A percentile compares a stretch with the other conserved stretches of the same genome.
These are phyloP conservation scores for Acanthamoeba healyi DNA, from an alignment of 208 protist species.

Conservation along the genomic window DNA sequence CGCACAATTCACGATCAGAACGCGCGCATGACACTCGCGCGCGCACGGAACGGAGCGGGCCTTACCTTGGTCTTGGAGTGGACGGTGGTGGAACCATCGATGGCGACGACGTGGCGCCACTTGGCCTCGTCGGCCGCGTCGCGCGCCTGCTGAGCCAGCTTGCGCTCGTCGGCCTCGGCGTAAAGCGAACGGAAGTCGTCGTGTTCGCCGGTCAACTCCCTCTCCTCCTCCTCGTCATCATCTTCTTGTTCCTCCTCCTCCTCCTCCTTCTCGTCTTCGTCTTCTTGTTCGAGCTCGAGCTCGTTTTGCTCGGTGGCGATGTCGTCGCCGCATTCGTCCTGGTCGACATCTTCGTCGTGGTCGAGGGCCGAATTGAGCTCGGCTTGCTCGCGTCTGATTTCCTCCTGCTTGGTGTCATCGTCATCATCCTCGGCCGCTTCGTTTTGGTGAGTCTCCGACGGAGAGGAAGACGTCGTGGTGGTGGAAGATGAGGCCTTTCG, in stretches of 20 bases:
- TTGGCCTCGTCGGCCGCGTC: background rate
- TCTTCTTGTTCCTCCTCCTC: too few species aligned
- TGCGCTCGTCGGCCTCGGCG: background rate
- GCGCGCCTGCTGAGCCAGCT: background rate
- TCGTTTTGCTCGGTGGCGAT: background rate
- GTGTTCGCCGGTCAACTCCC: background rate
- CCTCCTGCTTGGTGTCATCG: background rate
- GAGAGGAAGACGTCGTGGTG: background rate
- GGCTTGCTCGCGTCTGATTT: background rate
- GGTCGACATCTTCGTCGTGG: background rate
- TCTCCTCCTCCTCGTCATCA: background rate
- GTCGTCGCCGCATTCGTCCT: background rate
- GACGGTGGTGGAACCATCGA: background rate
- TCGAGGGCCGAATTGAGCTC: background rate
- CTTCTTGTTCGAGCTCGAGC: background rate
- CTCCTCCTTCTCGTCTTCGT: too few species aligned
- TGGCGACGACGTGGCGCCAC: constrained; percentile 22
- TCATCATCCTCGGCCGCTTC: background rate
- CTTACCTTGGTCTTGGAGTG: constrained; percentile 31
- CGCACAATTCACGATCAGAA: background rate
- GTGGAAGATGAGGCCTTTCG: background rate
- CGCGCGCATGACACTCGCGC: background rate
- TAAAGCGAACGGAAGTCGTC: constrained; percentile 35
- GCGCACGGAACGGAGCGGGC: background rate
- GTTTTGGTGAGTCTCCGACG: background rate